Conservation (phyloP, 139 green algal species). For the Micractinium conductrix region DNA sequence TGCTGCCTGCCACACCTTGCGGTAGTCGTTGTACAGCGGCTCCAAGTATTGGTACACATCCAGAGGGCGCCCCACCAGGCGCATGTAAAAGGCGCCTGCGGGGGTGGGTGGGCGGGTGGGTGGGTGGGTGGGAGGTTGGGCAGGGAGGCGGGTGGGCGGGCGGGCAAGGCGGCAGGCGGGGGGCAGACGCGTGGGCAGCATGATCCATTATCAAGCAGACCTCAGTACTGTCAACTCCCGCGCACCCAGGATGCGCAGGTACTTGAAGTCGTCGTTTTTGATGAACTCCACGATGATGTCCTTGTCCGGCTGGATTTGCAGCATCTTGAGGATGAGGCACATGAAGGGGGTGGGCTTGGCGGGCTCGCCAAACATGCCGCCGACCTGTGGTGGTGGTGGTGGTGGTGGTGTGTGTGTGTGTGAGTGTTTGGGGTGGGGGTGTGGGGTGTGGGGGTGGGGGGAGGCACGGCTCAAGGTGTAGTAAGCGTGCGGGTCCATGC, state of each 20-base stretch:
- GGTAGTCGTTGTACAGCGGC: slow-evolving; percentile 97
- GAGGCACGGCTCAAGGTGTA: too few relatives aligned
- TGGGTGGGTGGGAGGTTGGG: neutral
- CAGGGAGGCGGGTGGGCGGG: neutral
- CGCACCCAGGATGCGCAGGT: slow-evolving; percentile 86
- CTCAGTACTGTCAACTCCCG: too few relatives aligned
- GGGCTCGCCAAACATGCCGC: slow-evolving; percentile 89
- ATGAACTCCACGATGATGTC: slow-evolving; percentile 99
- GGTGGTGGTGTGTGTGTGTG: too few relatives aligned
- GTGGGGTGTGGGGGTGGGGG: too few relatives aligned
- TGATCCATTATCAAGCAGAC: too few relatives aligned
- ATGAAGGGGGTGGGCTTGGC: slow-evolving; percentile 92
- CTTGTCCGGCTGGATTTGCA: slow-evolving; percentile 97
- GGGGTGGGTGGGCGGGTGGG: too few relatives aligned
- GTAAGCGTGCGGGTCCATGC: too few relatives aligned
- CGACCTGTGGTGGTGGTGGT: slow-evolving; percentile 54
- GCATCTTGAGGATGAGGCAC: slow-evolving; percentile 97
- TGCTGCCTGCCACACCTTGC: slow-evolving; percentile 68
- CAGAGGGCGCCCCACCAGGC: slow-evolving; percentile 86
- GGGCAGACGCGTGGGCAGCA: neutral
- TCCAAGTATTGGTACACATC: slow-evolving; percentile 98
- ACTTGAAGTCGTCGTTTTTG: slow-evolving; percentile 98
- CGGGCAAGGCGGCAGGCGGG: neutral
- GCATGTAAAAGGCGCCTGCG: slow-evolving; percentile 95
- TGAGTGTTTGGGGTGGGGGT: too few relatives aligned